Evolutionary conservation across 306 rosid species (phyloP), one percentile per base, ranked within the genome.

Genomic region (Calophaca sinica): DNA sequence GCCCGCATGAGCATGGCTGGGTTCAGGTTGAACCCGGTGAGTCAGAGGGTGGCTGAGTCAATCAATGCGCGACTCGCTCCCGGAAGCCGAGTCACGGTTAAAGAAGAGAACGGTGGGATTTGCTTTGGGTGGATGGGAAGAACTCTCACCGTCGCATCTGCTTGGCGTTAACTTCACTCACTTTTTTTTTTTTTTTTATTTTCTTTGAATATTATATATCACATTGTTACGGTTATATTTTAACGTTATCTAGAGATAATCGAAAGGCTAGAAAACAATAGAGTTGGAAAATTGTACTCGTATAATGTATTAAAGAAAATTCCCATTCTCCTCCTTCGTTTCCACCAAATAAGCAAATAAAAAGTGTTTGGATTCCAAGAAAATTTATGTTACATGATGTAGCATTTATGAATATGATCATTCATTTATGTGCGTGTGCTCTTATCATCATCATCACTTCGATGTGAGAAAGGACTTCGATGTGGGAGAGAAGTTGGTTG

Each of bases 1-100:
- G 96, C 97, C 66, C 92, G 98, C 4, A 80, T 92, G 96, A 84
- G 91, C 1, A 94, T 94, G 98, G 96, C 98, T 12, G 98, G 98
- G 82, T 94, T 91, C 80, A 80, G 70, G 79, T 62, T 77, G 52
- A 90, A 81, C 31, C 81, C 86, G 1, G 74, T 90, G 96, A 79
- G 90, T 78, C 96, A 74, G 65, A 79, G 3, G 62, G 52, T 92
- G 3, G 84, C 91, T 39, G 96, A 88, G 85, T 62, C 83, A 0
- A 42, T 90, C 2, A 86, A 71, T n/a, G 6, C 77, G 2, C 79
- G 68, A 62, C 87, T 84, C 71, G 46, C 14, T 5, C 39, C 70
- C 0, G 79, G 72, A 0, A 81, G 33, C 85, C 85, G 86, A 70
- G 85, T 80, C 79, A 87, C 83, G 0, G 88, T 90, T 11, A 92